These are phyloP conservation scores for Botryococcus braunii DNA, from an alignment of 163 green algal genomes.

Conservation along the genomic window DNA sequence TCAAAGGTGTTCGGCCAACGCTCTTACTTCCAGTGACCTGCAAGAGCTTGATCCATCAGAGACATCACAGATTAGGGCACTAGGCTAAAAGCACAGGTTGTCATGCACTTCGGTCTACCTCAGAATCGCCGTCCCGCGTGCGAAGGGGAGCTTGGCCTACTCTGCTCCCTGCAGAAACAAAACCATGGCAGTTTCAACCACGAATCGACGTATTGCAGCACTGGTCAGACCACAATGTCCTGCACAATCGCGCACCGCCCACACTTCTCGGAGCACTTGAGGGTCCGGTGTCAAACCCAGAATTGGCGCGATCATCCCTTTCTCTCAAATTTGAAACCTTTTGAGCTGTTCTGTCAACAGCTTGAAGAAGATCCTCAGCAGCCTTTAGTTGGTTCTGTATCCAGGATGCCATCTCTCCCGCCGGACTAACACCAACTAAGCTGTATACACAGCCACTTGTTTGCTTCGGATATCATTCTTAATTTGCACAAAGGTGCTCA, in stretches of 20 bases:
- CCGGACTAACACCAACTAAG: no score
- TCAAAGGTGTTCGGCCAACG: no score
- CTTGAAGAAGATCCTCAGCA: slow-evolving; percentile 41
- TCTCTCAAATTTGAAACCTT: slow-evolving; percentile 17
- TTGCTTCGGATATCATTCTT: no score
- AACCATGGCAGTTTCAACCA: background rate
- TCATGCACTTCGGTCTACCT: no score
- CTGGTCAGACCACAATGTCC: background rate
- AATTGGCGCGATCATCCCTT: background rate
- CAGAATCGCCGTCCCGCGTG: no score
- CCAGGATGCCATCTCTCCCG: slow-evolving; percentile 26
- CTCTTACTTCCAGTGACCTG: no score
- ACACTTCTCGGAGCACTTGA: background rate
- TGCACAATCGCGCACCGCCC: background rate
- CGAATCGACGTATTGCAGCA: background rate
- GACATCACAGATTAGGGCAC: no score
- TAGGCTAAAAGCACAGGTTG: no score
- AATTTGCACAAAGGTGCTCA: no score
- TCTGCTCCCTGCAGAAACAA: background rate
- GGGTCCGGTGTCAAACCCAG: background rate
- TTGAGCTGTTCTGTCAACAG: slow-evolving; percentile 39
- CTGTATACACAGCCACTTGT: no score
- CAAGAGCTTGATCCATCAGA: no score
- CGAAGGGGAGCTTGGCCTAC: no score
- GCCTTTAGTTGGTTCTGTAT: slow-evolving; percentile 27